Conservation (phyloP, 2,329 filamentous ascomycete species). For the Fusarium longipes region DNA sequence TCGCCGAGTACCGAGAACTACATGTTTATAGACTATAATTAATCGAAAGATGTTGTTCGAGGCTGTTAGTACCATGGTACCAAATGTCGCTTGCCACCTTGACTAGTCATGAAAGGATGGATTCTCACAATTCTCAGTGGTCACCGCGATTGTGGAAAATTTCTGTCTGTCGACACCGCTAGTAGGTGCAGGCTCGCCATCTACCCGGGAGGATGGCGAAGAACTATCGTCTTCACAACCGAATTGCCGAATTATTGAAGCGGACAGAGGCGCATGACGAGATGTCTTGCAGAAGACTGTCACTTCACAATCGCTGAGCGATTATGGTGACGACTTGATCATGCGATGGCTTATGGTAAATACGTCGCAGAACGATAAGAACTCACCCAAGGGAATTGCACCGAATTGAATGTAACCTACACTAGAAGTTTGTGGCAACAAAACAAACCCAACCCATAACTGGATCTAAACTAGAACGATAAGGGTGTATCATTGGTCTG, state of each 20-base stretch:
- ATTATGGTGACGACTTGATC: slow-evolving; percentile 28
- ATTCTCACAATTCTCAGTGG: slow-evolving; percentile 8
- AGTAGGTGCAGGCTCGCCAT: slow-evolving; percentile 9
- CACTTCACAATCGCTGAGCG: slow-evolving; percentile 17
- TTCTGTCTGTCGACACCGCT: slow-evolving; percentile 7
- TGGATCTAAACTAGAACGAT: slow-evolving; percentile 20
- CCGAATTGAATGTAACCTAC: slow-evolving; percentile 39
- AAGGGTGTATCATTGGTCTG: slow-evolving; percentile 11
- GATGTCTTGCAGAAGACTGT: slow-evolving; percentile 7
- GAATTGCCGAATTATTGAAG: slow-evolving; percentile 11
- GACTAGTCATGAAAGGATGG: slow-evolving; percentile 4
- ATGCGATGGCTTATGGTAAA: slow-evolving; percentile 7
- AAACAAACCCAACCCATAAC: slow-evolving; percentile 20
- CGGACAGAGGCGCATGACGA: slow-evolving; percentile 25
- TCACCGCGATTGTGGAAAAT: slow-evolving; percentile 14
- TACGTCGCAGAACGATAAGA: slow-evolving; percentile 22
- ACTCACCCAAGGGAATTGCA: slow-evolving; percentile 22
- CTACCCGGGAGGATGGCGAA: slow-evolving; percentile 14
- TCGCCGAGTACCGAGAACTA: not conserved
- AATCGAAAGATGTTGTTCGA: slow-evolving; percentile 9
- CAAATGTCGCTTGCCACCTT: slow-evolving; percentile 9
- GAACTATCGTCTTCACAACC: not conserved
- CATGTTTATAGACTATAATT: not conserved
- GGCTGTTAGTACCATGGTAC: slow-evolving; percentile 8
- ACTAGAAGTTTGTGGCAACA: slow-evolving; percentile 34